These are phyloP conservation scores for Phytophthora ohioensis DNA, from an alignment of 352 stramenopile genomes.

Conservation along the genomic window DNA sequence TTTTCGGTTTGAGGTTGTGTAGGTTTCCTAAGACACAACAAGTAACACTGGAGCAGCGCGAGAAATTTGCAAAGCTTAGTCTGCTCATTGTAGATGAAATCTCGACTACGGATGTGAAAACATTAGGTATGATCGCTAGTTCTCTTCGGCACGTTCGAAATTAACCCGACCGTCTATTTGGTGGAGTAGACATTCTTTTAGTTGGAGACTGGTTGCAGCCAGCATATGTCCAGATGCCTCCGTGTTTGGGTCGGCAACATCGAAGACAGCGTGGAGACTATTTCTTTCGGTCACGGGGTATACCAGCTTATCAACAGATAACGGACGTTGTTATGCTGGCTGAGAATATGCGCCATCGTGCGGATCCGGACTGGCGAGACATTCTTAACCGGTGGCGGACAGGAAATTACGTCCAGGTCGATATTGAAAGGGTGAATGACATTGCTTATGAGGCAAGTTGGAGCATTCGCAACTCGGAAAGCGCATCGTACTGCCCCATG, in stretches of 20 bases:
- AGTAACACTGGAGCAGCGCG: not conserved
- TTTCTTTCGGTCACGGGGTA: not conserved
- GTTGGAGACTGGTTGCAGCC: too few relatives aligned
- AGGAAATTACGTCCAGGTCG: conserved; percentile 3
- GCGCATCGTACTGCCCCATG: not conserved
- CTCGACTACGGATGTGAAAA: too few relatives aligned
- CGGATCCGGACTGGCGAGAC: not conserved
- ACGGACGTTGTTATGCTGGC: not conserved
- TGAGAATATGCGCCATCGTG: conserved; percentile 6
- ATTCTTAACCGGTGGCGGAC: conserved; percentile 1
- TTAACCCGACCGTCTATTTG: too few relatives aligned
- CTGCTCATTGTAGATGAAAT: too few relatives aligned
- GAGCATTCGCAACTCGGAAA: not conserved
- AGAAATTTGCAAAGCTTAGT: too few relatives aligned
- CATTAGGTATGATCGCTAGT: not conserved
- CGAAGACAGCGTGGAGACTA: not conserved
- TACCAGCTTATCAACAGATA: not conserved
- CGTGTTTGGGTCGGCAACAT: not conserved
- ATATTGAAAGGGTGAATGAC: not conserved
- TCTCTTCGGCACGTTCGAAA: not conserved
- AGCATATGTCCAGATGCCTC: not conserved
- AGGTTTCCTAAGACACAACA: too few relatives aligned
- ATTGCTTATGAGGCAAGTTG: not conserved
- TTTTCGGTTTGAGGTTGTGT: too few relatives aligned
- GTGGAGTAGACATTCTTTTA: too few relatives aligned